Evolutionary conservation across 257 asterid species (phyloP).

Genomic region (Solanum verrucosum): DNA sequence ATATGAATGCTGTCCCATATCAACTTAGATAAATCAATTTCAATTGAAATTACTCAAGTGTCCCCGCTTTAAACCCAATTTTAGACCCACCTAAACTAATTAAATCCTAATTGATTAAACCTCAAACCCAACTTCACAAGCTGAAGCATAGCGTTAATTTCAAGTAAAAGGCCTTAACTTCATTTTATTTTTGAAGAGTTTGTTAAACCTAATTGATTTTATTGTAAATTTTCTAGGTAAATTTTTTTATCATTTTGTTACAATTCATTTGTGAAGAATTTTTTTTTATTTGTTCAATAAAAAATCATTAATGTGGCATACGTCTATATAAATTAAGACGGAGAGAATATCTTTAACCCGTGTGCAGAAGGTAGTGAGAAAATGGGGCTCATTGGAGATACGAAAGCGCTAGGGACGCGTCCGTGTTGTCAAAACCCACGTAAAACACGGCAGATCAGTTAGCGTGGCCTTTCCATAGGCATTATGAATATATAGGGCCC

Average conservation of each 20-base stretch:
- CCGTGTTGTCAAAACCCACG: conserved; percentile 14
- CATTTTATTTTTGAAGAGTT: background rate
- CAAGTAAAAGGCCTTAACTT: background rate
- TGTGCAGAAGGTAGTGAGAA: background rate
- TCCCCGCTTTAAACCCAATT: background rate
- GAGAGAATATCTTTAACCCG: background rate
- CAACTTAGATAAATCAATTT: background rate
- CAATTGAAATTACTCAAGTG: background rate
- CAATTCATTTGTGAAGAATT: background rate
- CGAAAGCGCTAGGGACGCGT: background rate
- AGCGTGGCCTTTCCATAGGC: background rate
- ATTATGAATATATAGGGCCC: background rate
- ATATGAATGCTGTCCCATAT: background rate
- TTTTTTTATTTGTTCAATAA: background rate
- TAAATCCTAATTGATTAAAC: background rate
- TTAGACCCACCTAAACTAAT: too few relatives aligned
- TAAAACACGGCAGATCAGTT: conserved; percentile 2
- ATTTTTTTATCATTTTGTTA: background rate
- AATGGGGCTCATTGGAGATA: background rate
- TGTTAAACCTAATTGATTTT: background rate
- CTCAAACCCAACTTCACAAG: background rate
- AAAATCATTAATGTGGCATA: background rate
- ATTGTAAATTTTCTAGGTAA: too few relatives aligned
- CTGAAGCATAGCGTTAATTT: background rate
- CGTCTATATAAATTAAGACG: too few relatives aligned